phyloP scores from a whole-genome alignment of 495 filamentous ascomycete species.

The Neurospora sp. region DNA sequence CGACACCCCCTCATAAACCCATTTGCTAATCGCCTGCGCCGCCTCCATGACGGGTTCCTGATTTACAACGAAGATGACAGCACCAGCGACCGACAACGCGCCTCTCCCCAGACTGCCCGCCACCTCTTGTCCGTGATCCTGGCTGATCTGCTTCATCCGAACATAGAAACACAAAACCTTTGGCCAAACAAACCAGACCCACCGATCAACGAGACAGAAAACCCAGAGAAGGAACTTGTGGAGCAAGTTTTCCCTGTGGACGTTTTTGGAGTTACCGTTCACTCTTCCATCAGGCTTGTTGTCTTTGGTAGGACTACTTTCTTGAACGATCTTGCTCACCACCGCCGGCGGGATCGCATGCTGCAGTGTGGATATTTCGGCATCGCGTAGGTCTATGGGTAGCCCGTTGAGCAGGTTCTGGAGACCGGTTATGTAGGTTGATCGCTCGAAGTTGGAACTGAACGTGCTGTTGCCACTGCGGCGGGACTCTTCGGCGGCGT shows the following conservation, averaged over 20 bases:
- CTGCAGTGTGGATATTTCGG: slow-evolving; percentile 36
- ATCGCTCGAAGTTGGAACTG: slow-evolving; percentile 42
- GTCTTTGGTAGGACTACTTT: background rate
- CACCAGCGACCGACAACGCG: background rate
- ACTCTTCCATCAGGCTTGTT: background rate
- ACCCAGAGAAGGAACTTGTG: slow-evolving; percentile 7
- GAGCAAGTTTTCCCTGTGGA: background rate
- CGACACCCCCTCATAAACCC: slow-evolving; percentile 5
- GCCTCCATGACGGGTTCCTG: background rate
- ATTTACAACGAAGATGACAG: background rate
- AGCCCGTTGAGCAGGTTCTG: slow-evolving; percentile 58
- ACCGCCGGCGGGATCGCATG: slow-evolving; percentile 33
- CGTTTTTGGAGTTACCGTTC: too few species aligned
- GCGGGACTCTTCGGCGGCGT: slow-evolving; percentile 2
- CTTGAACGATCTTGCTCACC: background rate
- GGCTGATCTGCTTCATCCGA: slow-evolving; percentile 5
- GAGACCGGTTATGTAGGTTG: slow-evolving; percentile 56
- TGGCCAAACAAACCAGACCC: slow-evolving; percentile 5
- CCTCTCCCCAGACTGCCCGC: background rate
- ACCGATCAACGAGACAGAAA: slow-evolving; percentile 3
- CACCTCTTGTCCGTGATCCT: background rate
- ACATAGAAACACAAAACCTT: background rate
- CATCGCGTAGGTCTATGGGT: slow-evolving; percentile 44
- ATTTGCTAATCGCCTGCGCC: background rate
- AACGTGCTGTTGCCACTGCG: background rate